Evolutionary conservation across 768 basidiomycete species (phyloP).

Genomic region (Psilocybe cyanescens): DNA sequence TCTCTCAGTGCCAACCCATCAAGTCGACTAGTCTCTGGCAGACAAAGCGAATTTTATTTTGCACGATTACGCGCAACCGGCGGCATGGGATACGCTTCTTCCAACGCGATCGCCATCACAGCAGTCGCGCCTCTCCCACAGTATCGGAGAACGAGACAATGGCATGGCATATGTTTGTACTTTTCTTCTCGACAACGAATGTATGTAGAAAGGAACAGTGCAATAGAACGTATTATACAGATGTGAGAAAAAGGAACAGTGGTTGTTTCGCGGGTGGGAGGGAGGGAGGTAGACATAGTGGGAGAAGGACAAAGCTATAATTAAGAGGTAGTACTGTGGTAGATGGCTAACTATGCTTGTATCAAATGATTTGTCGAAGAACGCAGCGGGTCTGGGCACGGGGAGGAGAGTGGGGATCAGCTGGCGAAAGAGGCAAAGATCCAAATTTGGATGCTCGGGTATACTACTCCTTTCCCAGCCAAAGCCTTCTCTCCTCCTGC

Average conservation of each 20-base stretch:
- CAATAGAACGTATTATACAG: too few relatives aligned
- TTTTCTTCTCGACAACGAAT: too few relatives aligned
- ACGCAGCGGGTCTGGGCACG: neutral
- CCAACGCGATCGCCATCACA: conserved; percentile 5
- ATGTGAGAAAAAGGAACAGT: neutral
- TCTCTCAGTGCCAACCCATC: neutral
- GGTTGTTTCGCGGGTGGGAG: neutral
- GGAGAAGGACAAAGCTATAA: too few relatives aligned
- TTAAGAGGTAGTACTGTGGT: too few relatives aligned
- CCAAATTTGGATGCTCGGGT: conserved; percentile 3
- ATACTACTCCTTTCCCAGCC: conserved; percentile 1
- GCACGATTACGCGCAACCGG: conserved; percentile 1
- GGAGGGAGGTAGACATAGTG: neutral
- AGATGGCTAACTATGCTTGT: too few relatives aligned
- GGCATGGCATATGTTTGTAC: too few relatives aligned
- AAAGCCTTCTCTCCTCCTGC: neutral
- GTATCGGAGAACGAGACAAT: neutral
- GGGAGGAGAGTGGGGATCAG: neutral
- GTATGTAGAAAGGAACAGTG: too few relatives aligned
- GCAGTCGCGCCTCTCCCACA: conserved; percentile 4
- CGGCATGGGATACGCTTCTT: conserved; percentile 13
- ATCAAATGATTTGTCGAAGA: too few relatives aligned
- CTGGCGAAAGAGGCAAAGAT: neutral
- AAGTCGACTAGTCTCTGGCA: conserved; percentile 2
- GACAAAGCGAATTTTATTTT: neutral